A percentile compares a stretch with the other conserved stretches of the same genome.
Conservation (phyloP, 352 stramenopile species). For the Phytophthora ohioensis region DNA sequence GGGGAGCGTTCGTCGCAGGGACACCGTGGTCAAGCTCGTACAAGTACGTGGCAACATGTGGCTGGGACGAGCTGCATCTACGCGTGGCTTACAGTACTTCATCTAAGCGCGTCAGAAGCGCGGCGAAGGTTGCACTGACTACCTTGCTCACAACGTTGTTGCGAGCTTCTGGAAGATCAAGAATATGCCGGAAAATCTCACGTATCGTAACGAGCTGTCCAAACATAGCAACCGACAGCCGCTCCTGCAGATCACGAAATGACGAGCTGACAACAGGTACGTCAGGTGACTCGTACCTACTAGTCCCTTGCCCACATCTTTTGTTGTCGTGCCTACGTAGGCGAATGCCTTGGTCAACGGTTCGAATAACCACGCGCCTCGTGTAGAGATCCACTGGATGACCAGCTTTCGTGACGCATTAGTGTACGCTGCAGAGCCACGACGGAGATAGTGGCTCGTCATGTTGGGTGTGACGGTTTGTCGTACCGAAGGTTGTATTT, state of each 20-base stretch:
- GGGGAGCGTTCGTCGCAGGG: not conserved
- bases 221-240: not conserved
- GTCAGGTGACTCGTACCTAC: not conserved
- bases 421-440: not conserved
- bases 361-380: not conserved
- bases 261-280: not conserved
- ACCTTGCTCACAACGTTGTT: not conserved
- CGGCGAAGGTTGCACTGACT: not conserved
- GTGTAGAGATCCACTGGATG: not conserved
- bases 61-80: no score
- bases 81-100: not conserved
- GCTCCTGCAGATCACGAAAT: not conserved
- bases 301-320: not conserved
- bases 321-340: not conserved
- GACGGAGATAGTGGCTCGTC: not conserved
- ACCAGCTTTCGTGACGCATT: not conserved
- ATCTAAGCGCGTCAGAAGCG: not conserved
- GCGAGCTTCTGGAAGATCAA: not conserved
- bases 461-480: not conserved
- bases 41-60: not conserved
- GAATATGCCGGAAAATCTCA: not conserved
- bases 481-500: not conserved
- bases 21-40: not conserved
- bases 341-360: not conserved
- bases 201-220: not conserved